Base-by-base conservation (phyloP, 2,329 filamentous ascomycete species). In the Ilyonectria destructans region DNA sequence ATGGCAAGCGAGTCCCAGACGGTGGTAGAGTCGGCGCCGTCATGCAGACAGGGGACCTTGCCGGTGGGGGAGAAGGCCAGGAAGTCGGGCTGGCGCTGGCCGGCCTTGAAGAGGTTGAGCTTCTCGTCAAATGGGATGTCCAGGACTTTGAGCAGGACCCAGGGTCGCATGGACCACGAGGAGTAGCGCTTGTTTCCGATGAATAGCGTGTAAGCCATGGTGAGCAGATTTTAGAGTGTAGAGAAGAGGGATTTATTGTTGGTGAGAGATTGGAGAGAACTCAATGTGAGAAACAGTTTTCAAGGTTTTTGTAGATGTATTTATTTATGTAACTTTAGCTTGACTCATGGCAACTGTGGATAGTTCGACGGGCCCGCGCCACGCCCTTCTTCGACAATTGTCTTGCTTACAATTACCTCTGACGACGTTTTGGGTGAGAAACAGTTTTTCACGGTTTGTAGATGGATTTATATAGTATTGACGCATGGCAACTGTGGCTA, bases 1-100 rank as follows among this genome's bases (percentile, higher is more conserved):
- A 87, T 86, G 62, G 85, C 81, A 15, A 87, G 78, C 0, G 85
- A 87, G 68, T 87, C 85, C 76, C 81, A 83, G 57, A 86, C 73
- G 7, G 81, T 67, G 35, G 82, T 75, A 12, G 71, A 64, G 0
- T 57, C 57, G 12, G 74, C 72, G 17, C 54, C 68, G 59, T 82
- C 79, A 29, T 81, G 75, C 12, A 85, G 74, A 64, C 81, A 81
- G 2, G 84, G 83, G 9, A 86, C 83, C 51, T 83, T 84, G 65
- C 78, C 83, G 4, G 72, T 75, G 54, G 79, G 85, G 35, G 80
- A 86, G 74, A 82, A 85, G 26, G 70, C 65, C 61, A 70, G 70
- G 68, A 80, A 85, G 7, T 72, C 77, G 45, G 76, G 79, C 63
- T 80, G 83, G 45, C 68, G 77, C 51, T 63, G 71, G 45, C 74